Conservation (phyloP, 768 basidiomycete species). For the Chiua virens region DNA sequence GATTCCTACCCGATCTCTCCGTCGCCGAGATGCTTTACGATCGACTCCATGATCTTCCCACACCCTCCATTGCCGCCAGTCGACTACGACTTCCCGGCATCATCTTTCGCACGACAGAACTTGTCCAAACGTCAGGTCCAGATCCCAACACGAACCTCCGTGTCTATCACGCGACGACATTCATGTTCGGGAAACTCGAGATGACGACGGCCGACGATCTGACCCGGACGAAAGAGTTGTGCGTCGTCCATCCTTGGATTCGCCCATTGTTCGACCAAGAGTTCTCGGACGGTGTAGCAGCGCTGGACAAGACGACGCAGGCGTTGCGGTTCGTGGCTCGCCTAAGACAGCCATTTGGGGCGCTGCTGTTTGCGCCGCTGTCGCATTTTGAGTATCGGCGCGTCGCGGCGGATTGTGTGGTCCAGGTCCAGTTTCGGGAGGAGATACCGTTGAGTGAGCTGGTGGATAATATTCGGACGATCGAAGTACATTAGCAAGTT, state of each 20-base stretch:
- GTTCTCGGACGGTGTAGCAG: no score
- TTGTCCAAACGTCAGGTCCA: neutral
- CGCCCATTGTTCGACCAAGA: neutral
- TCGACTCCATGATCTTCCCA: neutral
- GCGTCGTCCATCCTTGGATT: slow-evolving; percentile 7
- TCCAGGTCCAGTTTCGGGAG: slow-evolving; percentile 5
- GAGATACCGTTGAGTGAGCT: neutral
- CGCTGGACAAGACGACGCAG: neutral
- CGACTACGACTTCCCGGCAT: slow-evolving; percentile 2
- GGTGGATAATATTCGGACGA: neutral
- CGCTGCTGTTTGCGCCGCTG: neutral
- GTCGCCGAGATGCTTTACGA: neutral
- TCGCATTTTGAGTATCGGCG: neutral
- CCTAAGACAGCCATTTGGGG: neutral
- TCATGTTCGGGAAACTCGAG: neutral
- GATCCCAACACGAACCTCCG: neutral
- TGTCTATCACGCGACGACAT: neutral
- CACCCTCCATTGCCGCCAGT: neutral
- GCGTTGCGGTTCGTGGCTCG: neutral
- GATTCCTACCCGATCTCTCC: neutral
- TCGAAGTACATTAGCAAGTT: no score
- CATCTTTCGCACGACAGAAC: neutral
- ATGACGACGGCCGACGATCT: slow-evolving; percentile 1
- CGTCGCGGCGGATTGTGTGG: slow-evolving; percentile 10
- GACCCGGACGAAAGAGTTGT: neutral